Conservation (phyloP, 768 basidiomycete species). For the Leccinum uliginosum region DNA sequence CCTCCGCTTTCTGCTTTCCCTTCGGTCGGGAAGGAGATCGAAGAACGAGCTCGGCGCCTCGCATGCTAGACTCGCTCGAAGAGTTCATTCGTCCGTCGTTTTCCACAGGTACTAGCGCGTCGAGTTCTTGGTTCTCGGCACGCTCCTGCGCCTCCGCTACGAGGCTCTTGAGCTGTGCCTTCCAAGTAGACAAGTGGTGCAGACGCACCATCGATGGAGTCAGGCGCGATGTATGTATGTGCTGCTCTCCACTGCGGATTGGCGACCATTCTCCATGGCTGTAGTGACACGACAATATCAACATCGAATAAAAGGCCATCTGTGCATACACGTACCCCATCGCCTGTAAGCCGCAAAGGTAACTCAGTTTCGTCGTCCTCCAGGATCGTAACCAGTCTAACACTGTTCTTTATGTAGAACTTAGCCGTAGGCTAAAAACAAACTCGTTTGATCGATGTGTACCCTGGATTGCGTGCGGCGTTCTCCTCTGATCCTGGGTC, state of each 20-base stretch:
- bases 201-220: constrained; percentile 87
- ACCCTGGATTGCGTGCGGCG: constrained; percentile 49
- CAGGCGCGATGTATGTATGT: constrained; percentile 81
- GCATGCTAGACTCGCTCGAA: constrained; percentile 44
- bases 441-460: constrained; percentile 62
- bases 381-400: constrained; percentile 58
- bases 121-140: constrained; percentile 41
- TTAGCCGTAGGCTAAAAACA: constrained; percentile 70
- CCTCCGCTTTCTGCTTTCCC: constrained; percentile 48
- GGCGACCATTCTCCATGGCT: constrained; percentile 87
- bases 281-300: constrained; percentile 1
- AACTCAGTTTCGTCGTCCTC: constrained; percentile 70
- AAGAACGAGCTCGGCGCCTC: constrained; percentile 45
- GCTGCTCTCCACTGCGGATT: constrained; percentile 81
- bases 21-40: constrained; percentile 46
- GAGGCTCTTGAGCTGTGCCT: constrained; percentile 78
- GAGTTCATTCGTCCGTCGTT: background rate
- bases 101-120: constrained; percentile 1
- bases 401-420: constrained; percentile 69
- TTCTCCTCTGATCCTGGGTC: constrained; percentile 42
- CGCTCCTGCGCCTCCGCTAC: constrained; percentile 77
- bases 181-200: constrained; percentile 92
- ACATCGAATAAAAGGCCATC: background rate
- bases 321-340: constrained; percentile 55
- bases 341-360: constrained; percentile 85